Base-by-base conservation (phyloP, 768 basidiomycete genomes). In the Lanmaoa pseudosensibilis region DNA sequence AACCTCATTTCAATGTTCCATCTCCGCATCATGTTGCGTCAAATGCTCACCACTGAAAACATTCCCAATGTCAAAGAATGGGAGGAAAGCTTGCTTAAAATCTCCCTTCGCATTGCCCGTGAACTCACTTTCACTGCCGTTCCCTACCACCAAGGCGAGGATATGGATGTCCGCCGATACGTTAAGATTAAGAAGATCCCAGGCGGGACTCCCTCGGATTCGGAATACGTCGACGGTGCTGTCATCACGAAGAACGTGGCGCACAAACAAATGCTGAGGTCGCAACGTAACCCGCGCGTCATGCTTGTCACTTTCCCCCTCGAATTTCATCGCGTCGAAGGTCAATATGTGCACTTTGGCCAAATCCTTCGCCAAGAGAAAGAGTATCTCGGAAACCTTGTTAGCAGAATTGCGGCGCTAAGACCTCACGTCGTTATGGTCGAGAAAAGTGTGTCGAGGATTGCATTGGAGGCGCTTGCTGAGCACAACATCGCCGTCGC, bases 121-220 rank as follows among this genome's bases (percentile, higher is more conserved):
- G 90, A 92, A 54, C 77, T 95, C 55, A 89, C 91, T 0, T 92
- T 94, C 69, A 88, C 88, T 3, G 75, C 82, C 32, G 66, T 78
- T 33, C 79, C 82, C 10, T 86, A 92, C 60, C 82, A 87, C 6
- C 87, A 92, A 68, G 93, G 93, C 2, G 91, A 94, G 63, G 90
- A 92, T 60, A 94, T 98, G 86, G 97, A 98, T 70, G 88, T 97
- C 23, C 80, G 96, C 33, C 84, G 88, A 38, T 97, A 96, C 64
- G 94, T 98, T 46, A 98, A 98, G 75, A 95, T 98, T 73, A 98
- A 99, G 78, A 96, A 96, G 74, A 89, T 98, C 16, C 96, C 97
- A 0, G 97, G 97, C 23, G 97, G 97, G 5, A 78, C 83, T 37
- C 94, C 96, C 19, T 82, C 78, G 27, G 93, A 99, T 70, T 97